phyloP scores from a whole-genome alignment of 2,329 filamentous ascomycete genomes.

The Cordyceps fumosorosea region DNA sequence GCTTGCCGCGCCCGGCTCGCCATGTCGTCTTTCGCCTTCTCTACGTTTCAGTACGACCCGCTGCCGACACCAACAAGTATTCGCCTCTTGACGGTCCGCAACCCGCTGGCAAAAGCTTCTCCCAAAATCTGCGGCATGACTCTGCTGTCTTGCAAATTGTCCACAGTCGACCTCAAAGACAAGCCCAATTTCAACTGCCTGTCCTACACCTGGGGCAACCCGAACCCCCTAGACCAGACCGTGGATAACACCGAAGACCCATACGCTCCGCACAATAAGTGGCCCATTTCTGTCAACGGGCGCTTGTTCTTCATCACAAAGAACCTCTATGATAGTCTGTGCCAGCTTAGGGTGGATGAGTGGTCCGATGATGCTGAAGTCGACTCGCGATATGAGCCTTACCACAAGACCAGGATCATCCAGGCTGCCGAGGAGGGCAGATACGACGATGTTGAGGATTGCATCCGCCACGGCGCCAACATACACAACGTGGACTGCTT shows the following conservation, averaged over 20 bases:
- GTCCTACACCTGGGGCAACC: slow-evolving; percentile 15
- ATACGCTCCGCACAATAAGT: slow-evolving; percentile 9
- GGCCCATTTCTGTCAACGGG: slow-evolving; percentile 13
- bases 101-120: slow-evolving; percentile 3
- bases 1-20: neutral
- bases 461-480: slow-evolving; percentile 12
- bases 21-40: slow-evolving; percentile 1
- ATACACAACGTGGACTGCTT: slow-evolving; percentile 7
- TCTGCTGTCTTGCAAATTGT: slow-evolving; percentile 9
- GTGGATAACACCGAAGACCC: neutral
- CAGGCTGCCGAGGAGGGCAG: slow-evolving; percentile 11
- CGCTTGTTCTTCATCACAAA: slow-evolving; percentile 19
- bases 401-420: slow-evolving; percentile 13
- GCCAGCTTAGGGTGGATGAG: slow-evolving; percentile 5
- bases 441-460: slow-evolving; percentile 7
- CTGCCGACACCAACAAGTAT: slow-evolving; percentile 5
- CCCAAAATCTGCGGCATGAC: slow-evolving; percentile 7
- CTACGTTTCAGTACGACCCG: neutral
- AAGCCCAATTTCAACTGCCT: slow-evolving; percentile 11
- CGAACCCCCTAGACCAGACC: slow-evolving; percentile 3
- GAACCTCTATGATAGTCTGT: slow-evolving; percentile 11
- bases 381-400: slow-evolving; percentile 7
- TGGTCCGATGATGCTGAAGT: slow-evolving; percentile 1
- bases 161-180: slow-evolving; percentile 9
- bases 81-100: slow-evolving; percentile 7